Evolutionary conservation across 306 rosid species (phyloP).

Genomic region (Fagus crenata): DNA sequence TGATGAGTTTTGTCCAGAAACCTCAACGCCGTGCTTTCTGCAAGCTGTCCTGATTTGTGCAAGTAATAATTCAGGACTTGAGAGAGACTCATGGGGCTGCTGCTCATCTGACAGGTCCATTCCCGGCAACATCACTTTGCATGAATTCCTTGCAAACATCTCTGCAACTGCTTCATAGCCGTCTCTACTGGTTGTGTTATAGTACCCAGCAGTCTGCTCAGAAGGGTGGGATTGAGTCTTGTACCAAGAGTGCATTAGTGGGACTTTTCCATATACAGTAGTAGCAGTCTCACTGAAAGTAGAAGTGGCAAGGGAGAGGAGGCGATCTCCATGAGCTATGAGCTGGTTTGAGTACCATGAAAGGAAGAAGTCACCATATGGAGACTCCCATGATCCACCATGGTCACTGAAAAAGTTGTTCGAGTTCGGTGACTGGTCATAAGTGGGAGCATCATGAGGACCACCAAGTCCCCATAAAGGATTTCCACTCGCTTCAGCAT

Average conservation of each 20-base stretch:
- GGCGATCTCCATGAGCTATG: conserved; percentile 58
- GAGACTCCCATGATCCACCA: conserved; percentile 82
- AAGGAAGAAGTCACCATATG: conserved; percentile 86
- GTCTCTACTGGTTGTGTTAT: conserved; percentile 59
- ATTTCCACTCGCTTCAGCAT: conserved; percentile 73
- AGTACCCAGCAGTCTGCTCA: conserved; percentile 81
- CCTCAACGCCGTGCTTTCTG: conserved; percentile 57
- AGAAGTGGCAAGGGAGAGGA: conserved; percentile 67
- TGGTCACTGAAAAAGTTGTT: conserved; percentile 62
- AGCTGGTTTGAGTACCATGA: conserved; percentile 91
- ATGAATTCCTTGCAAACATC: conserved; percentile 67
- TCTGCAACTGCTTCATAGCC: conserved; percentile 69
- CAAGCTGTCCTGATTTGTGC: conserved; percentile 60
- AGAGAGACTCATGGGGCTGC: conserved; percentile 51
- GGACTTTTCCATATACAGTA: conserved; percentile 56
- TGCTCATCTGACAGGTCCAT: conserved; percentile 75
- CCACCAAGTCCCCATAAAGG: conserved; percentile 95
- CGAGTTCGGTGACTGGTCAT: conserved; percentile 48
- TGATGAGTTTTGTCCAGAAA: conserved; percentile 74
- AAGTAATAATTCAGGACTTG: conserved; percentile 68
- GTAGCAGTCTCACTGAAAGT: conserved; percentile 48
- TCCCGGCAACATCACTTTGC: conserved; percentile 78
- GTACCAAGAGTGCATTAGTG: conserved; percentile 79
- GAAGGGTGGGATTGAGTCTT: conserved; percentile 71
- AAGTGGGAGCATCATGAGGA: conserved; percentile 79